Evolutionary conservation across 306 rosid species (phyloP).

Genomic region (Rosa persica): DNA sequence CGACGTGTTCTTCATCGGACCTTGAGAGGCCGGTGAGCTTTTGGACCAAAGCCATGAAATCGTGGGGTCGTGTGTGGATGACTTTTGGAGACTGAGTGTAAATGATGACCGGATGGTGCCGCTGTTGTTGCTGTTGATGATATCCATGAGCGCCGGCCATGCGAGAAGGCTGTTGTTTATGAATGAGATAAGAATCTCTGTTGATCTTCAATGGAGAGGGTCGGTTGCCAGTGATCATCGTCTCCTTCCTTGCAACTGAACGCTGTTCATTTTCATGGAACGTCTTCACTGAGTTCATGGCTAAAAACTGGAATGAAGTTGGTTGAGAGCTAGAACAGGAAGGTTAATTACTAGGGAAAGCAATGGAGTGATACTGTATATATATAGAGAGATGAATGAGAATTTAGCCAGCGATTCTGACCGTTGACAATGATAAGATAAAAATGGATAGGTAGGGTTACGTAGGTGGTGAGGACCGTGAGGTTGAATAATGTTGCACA

Average conservation of each 20-base stretch:
- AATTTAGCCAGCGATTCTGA: slow-evolving; percentile 63
- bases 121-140: slow-evolving; percentile 20
- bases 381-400: neutral
- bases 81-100: slow-evolving; percentile 77
- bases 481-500: neutral
- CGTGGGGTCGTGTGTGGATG: slow-evolving; percentile 65
- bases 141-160: neutral
- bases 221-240: slow-evolving; percentile 48
- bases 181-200: slow-evolving; percentile 43
- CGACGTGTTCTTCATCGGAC: neutral
- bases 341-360: neutral
- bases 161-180: slow-evolving; percentile 31
- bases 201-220: slow-evolving; percentile 68
- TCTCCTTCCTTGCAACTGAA: slow-evolving; percentile 19
- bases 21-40: slow-evolving; percentile 68
- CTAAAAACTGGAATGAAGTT: neutral
- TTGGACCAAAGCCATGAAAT: slow-evolving; percentile 88
- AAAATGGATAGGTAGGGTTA: neutral
- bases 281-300: slow-evolving; percentile 38
- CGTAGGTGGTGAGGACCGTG: neutral
- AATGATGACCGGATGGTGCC: slow-evolving; percentile 62
- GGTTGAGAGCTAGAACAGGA: slow-evolving; percentile 4
- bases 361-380: neutral
- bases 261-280: neutral
- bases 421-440: slow-evolving; percentile 55